Evolutionary conservation across 495 filamentous ascomycete species (phyloP).

Genomic region (Xylaria castorea): DNA sequence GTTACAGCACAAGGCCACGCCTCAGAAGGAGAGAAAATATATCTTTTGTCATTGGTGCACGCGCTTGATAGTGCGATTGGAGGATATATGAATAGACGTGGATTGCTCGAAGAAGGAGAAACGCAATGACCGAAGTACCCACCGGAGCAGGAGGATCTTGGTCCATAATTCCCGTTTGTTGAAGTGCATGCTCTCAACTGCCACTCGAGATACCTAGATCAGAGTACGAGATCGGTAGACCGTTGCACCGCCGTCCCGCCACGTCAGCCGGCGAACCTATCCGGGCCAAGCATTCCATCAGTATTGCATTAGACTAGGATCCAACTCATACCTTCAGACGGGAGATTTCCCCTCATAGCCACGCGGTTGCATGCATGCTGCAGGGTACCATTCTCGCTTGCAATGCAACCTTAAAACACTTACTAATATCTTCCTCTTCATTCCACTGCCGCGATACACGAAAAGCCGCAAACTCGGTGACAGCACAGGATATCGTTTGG

Average conservation of each 20-base stretch:
- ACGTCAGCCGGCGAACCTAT: neutral
- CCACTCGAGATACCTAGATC: neutral
- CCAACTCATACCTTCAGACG: neutral
- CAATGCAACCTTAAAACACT: constrained; percentile 6
- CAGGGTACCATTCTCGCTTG: constrained; percentile 20
- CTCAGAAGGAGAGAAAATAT: neutral
- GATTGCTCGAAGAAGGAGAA: neutral
- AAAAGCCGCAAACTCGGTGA: neutral
- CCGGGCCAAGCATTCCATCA: neutral
- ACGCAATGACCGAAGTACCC: neutral
- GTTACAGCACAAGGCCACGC: neutral
- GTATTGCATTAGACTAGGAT: neutral
- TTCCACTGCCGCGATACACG: constrained; percentile 20
- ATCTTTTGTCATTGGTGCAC: neutral
- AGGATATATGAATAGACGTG: neutral
- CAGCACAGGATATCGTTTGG: neutral
- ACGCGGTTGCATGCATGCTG: constrained; percentile 17
- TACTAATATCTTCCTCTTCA: neutral
- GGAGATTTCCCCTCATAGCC: neutral
- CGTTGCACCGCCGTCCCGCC: neutral
- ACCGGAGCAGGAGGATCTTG: neutral
- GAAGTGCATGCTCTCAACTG: neutral
- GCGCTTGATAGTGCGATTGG: neutral
- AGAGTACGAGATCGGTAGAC: neutral
- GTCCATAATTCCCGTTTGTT: neutral